Conservation (phyloP, 78 protist species). For the Dictyostelium intermedium region DNA sequence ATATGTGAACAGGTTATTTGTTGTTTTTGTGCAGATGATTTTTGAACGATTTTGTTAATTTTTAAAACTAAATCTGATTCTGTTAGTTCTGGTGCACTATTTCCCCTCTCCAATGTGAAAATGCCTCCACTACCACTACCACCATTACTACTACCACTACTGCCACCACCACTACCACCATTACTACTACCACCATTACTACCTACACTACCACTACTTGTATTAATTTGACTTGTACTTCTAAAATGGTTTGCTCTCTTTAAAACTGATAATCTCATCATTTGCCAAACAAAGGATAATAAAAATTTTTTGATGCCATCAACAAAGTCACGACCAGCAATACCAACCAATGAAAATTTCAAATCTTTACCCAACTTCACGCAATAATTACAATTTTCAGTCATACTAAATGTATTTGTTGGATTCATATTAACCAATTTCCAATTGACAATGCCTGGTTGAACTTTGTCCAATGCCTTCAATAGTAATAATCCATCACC, state of each 20-base stretch:
- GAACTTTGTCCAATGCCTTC: constrained; percentile 54
- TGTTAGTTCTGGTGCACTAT: constrained; percentile 35
- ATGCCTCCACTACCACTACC: neutral
- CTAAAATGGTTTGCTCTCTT: constrained; percentile 22
- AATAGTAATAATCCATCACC: constrained; percentile 51
- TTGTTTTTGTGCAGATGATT: neutral
- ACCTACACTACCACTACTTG: neutral
- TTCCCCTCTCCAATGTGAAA: neutral
- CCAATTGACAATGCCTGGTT: constrained; percentile 67
- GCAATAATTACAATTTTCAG: constrained; percentile 76
- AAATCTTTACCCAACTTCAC: constrained; percentile 61
- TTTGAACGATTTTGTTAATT: constrained; percentile 8
- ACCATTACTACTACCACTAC: neutral
- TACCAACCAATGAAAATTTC: constrained; percentile 74
- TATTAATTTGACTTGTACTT: neutral
- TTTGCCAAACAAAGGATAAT: constrained; percentile 73
- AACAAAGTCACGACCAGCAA: constrained; percentile 80
- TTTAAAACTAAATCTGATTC: constrained; percentile 61
- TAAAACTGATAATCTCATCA: constrained; percentile 55
- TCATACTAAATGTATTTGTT: constrained; percentile 47
- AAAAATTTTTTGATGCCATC: constrained; percentile 61
- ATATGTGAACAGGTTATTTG: neutral
- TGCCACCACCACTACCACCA: neutral
- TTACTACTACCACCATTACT: neutral
- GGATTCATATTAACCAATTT: constrained; percentile 63